Evolutionary conservation across 345 rosid species (phyloP), one percentile per base, ranked within the genome.

Genomic region (Corchorus capsularis): DNA sequence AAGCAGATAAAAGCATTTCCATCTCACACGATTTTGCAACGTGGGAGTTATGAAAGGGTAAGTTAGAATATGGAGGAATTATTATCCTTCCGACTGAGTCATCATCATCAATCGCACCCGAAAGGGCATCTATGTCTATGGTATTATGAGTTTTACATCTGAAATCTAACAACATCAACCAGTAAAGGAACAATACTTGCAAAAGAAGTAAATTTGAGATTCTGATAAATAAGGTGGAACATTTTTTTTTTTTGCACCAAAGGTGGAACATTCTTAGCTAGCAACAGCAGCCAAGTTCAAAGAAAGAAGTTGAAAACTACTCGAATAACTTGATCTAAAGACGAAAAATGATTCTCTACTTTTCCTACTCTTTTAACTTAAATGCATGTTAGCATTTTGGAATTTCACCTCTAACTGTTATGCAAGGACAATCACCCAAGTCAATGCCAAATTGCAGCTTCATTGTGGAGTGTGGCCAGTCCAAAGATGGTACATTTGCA

Each of bases 401-500:
- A 56, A 47, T 62, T 73, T 17, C 27, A 60, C 37, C 59, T 16
- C 69, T 20, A 54, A 53, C 49, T 56, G 46, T 73, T 54, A 72
- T 50, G 76, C 62, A 71, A 32, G 72, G 62, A 66, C 62, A 54
- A 47, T 56, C 27, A 74, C 74, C 77, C 52, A 35, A 41, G 72
- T 52, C 53, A 56, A 59, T 35, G 65, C 8, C 45, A 3, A 59
- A 16, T 20, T 6, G 50, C 56, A 57, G 77, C 83, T 75, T 86
- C 82, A 89, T 69, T 86, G 89, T 17, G 75, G 89, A 74, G 82
- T 76, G 76, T 89, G 90, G 72, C 85, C 79, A 8, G 85, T 80
- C 96, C 93, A 89, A 61, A 84, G 80, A 39, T 81, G 92, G 85
- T 91, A 88, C 93, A 91, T 87, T 68, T 79, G 92, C 86, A 87